Evolutionary conservation across 1,284 basidiomycete species (phyloP).

Genomic region (Wallemia mellicola): DNA sequence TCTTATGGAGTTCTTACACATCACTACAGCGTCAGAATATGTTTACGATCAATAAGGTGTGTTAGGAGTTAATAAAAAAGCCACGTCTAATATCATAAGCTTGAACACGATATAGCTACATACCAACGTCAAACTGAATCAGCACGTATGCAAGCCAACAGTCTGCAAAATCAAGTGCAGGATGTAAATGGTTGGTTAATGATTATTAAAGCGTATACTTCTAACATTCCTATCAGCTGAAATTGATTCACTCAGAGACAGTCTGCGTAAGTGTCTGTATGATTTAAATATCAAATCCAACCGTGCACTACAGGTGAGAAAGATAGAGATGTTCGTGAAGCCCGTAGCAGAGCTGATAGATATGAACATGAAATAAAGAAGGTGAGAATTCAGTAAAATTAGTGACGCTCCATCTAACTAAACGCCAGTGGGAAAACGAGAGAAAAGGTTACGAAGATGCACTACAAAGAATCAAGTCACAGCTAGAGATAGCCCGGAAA

Average conservation of each 20-base stretch:
- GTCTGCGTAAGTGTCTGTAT: background rate
- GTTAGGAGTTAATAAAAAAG: too few relatives aligned
- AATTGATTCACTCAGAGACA: background rate
- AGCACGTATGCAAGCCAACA: background rate
- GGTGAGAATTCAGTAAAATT: background rate
- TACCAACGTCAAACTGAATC: background rate
- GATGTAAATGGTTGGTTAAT: background rate
- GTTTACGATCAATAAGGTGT: background rate
- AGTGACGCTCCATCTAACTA: background rate
- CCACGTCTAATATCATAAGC: too few relatives aligned
- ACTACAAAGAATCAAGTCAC: background rate
- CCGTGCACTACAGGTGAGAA: background rate
- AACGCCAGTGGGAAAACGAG: background rate
- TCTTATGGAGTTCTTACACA: background rate
- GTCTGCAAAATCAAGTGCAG: background rate
- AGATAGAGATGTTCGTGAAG: background rate
- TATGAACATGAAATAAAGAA: background rate
- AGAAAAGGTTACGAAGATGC: background rate
- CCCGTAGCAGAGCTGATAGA: background rate
- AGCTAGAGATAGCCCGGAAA: background rate
- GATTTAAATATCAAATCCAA: background rate
- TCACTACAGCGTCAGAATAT: background rate
- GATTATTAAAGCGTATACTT: background rate
- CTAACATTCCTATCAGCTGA: background rate
- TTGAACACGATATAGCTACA: background rate